phyloP scores from a whole-genome alignment of 352 stramenopile genomes.

The Phytophthora europaea region DNA sequence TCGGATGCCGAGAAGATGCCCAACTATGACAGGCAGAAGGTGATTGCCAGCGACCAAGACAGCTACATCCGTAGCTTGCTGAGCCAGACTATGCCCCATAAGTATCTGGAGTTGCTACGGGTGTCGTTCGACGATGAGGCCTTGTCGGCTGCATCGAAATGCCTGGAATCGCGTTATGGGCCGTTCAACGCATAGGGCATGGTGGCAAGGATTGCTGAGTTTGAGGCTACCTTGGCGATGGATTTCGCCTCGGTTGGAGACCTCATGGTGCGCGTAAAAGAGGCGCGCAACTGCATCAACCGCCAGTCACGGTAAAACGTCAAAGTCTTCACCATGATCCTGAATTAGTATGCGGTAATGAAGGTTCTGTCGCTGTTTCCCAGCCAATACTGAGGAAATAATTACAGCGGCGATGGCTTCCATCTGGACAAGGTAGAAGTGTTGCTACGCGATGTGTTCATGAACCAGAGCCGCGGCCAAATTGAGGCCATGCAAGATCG shows the following conservation, averaged over 20 bases:
- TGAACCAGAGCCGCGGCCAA: constrained; percentile 2
- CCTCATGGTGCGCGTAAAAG: neutral
- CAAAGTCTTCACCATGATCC: neutral
- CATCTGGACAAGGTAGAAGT: neutral
- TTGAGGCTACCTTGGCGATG: neutral
- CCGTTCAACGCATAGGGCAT: neutral
- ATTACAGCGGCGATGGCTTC: neutral
- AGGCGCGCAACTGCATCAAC: neutral
- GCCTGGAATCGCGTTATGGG: neutral
- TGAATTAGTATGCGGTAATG: neutral
- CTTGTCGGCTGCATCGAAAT: neutral
- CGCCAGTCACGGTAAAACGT: neutral
- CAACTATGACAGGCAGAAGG: neutral
- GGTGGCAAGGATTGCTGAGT: neutral
- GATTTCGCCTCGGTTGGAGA: neutral
- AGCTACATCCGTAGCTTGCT: constrained; percentile 15
- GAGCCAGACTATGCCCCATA: neutral
- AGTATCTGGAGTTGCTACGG: neutral
- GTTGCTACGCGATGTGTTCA: constrained; percentile 9
- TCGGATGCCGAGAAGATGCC: neutral
- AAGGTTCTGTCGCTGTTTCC: neutral
- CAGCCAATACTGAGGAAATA: constrained; percentile 2
- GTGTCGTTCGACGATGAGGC: neutral
- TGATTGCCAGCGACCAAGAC: neutral
- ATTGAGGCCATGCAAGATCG: constrained; percentile 3